Conservation (phyloP, 352 stramenopile genomes). For the Pythium brassicae region DNA sequence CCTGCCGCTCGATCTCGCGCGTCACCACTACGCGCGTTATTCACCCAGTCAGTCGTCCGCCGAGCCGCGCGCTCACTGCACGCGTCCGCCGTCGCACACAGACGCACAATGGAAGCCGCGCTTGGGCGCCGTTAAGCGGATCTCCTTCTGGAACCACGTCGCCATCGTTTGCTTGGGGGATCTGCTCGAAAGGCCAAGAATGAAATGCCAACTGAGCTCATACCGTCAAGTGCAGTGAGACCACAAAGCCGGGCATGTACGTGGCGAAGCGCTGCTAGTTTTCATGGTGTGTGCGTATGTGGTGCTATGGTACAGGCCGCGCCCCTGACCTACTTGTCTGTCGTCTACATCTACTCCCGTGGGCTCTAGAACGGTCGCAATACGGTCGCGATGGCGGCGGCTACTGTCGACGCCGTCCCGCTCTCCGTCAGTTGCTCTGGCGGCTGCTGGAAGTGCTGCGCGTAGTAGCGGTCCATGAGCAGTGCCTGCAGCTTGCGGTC, state of each 20-base stretch:
- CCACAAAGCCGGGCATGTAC: too few species aligned
- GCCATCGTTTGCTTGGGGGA: constrained; percentile 32
- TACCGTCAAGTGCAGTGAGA: too few species aligned
- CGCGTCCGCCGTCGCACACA: neutral
- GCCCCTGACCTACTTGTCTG: too few species aligned
- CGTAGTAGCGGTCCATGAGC: constrained; percentile 62
- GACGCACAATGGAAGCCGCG: constrained; percentile 76
- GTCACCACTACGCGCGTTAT: constrained; percentile 55
- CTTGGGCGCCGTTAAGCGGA: constrained; percentile 68
- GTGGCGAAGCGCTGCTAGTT: too few species aligned
- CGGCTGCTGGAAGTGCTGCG: constrained; percentile 33
- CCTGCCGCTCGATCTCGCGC: constrained; percentile 51
- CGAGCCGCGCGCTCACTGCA: too few species aligned
- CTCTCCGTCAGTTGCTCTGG: neutral
- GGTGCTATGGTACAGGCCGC: too few species aligned
- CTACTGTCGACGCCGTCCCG: neutral
- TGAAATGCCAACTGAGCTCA: too few species aligned
- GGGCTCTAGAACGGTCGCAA: constrained; percentile 7
- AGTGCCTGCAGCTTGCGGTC: constrained; percentile 54
- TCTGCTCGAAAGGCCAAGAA: too few species aligned
- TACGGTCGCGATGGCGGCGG: neutral
- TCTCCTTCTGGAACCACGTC: constrained; percentile 87
- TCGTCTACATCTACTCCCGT: too few species aligned
- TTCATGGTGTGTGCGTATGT: too few species aligned
- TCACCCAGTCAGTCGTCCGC: neutral